phyloP scores from a whole-genome alignment of 2,329 filamentous ascomycete genomes.

The Monilinia fructigena region DNA sequence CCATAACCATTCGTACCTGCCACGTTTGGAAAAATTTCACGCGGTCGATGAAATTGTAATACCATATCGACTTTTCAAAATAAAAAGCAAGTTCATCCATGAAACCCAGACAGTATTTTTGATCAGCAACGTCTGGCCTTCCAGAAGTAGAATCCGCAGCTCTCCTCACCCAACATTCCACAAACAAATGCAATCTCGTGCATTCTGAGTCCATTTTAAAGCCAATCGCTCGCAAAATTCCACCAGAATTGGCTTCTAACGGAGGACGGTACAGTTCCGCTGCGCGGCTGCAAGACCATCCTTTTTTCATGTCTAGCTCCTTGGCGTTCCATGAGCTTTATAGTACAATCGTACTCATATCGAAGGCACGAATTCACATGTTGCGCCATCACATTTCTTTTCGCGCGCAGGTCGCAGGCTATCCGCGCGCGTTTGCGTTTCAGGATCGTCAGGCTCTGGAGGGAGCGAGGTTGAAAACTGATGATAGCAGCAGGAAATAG shows the following conservation, averaged over 20 bases:
- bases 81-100: slow-evolving; percentile 30
- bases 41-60: slow-evolving; percentile 19
- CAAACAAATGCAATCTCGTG: slow-evolving; percentile 42
- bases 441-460: background rate
- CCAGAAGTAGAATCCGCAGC: too few relatives aligned
- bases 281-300: too few relatives aligned
- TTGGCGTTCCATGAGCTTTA: background rate
- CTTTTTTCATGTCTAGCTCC: slow-evolving; percentile 5
- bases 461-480: background rate
- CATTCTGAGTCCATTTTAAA: slow-evolving; percentile 28
- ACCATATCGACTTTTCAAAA: slow-evolving; percentile 29
- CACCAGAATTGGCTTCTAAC: slow-evolving; percentile 11
- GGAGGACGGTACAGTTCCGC: background rate
- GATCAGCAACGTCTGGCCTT: background rate
- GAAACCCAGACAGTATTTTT: background rate
- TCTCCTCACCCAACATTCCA: slow-evolving; percentile 41
- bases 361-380: slow-evolving; percentile 16
- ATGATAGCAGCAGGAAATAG: background rate
- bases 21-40: slow-evolving; percentile 12
- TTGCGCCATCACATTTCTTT: slow-evolving; percentile 16
- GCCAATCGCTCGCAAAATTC: slow-evolving; percentile 7
- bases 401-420: slow-evolving; percentile 20
- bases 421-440: slow-evolving; percentile 18
- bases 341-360: slow-evolving; percentile 14
- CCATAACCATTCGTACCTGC: slow-evolving; percentile 5